Base-by-base conservation (phyloP, 352 stramenopile genomes). In the Peronospora destructor region DNA sequence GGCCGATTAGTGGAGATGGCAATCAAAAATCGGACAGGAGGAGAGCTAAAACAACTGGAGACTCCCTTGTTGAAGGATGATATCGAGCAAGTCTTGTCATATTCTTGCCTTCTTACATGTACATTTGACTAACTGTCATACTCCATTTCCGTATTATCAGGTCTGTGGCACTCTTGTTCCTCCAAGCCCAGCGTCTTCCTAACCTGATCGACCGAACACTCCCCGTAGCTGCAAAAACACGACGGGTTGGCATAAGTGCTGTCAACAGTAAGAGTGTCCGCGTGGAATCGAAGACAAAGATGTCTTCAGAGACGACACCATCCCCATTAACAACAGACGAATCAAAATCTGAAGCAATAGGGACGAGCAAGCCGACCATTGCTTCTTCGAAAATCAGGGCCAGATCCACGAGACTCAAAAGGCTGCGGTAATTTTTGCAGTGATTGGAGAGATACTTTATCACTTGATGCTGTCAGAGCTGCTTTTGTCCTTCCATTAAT, bases 1-100 rank as follows among this genome's bases (percentile, higher is more conserved):
- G 82, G 82, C 23, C 66, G 73, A 19, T 66, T 90, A 19, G 82
- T 93, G 14, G 82, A 93, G 45, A 53, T 75, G n/a, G 77, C 79
- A 39, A 93, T 91, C 64, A 90, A 87, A 53, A 60, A 71, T 38
- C 75, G 72, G 14, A 84, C 68, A 9, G 66, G 73, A 23, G 79
- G 79, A 9, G 46, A 66, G 17, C 49, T 91, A 9, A 69, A 80
- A 32, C 64, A 66, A 16, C 53, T 90, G n/a, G 39, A 72, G 23
- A 59, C 64, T 7, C 64, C 74, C 0, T 46, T 91, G 25, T 11
- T 84, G 19, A 77, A 76, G 49, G 59, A 64, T 34, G 78, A 90
- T 34, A 72, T 90, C 39, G 56, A 76, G 81, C 86, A 66, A 17
- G 74, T 73, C 9, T 11, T 43, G 4, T 10, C 29, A 0, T 44